Base-by-base conservation (phyloP, 2,329 filamentous ascomycete species). In the Claviceps humidiphila region DNA sequence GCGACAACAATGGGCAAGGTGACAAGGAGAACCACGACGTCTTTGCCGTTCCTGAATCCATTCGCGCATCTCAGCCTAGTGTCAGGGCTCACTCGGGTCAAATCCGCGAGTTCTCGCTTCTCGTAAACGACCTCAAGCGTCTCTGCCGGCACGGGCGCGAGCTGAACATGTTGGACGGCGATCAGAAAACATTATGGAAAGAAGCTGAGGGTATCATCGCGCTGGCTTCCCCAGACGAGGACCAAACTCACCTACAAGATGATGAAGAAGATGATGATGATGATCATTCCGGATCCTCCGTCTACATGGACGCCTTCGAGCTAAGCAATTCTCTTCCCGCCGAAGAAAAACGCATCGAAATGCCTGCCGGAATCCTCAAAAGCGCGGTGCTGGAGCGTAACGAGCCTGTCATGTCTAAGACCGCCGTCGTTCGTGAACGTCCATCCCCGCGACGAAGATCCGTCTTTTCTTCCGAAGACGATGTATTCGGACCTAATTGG, bases 181-280 rank as follows among this genome's bases (percentile, higher is more conserved):
- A 75, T 5, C 75, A 81, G 22, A 74, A 75, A 13, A 70, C 71
- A 13, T 72, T 87, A 47, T 94, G 87, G 86, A 80, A 82, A 59
- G 87, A 93, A 64, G 87, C 89, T 1, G 86, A 93, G 64, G 87
- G 86, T 14, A 90, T 94, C 68, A 93, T 94, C 63, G 85, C 87
- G 38, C 71, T 94, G n/a, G 88, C 87, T 46, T 84, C 81, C 1
- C 81, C 82, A 1, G 81, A 85, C 55, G 74, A 77, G 47, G 81
- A 85, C 47, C 72, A 65, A 16, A 57, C 62, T 41, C 64, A 68
- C 9, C 4, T 34, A 34, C 30, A 11, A 14, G 22, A 42, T 20
- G 20, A 24, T 16, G 20, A 44, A 8, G 42, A 20, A 20, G 20
- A 44, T 13, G 66, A 66, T 5, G 66, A 69, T 5, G 66, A 69